These are phyloP conservation scores for Ophiocordyceps unilateralis DNA, from an alignment of 2,329 filamentous ascomycete genomes.

Conservation along the genomic window DNA sequence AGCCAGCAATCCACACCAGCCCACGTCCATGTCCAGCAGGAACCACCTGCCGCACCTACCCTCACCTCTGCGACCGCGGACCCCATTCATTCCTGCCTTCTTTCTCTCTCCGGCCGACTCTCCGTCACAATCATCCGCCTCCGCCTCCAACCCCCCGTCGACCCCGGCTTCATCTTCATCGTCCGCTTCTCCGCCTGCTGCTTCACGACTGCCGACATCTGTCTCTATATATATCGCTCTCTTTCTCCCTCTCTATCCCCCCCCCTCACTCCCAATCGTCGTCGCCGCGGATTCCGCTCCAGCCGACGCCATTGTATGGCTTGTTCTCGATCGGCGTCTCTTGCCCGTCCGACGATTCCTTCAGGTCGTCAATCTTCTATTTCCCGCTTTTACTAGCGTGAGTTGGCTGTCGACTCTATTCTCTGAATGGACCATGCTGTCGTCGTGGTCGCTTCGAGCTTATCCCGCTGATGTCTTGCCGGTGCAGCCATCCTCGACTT, in stretches of 20 bases:
- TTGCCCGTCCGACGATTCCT: not conserved
- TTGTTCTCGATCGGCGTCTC: not conserved
- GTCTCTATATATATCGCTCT: not conserved
- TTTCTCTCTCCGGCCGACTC: conserved; percentile 5
- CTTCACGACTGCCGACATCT: not conserved
- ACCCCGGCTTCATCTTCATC: not conserved
- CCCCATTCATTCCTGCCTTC: conserved; percentile 6
- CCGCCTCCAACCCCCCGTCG: no score
- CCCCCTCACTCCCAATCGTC: not conserved
- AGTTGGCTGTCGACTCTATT: not conserved
- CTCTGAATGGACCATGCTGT: not conserved
- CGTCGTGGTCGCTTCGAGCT: not conserved
- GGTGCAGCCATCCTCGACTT: no score
- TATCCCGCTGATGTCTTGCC: not conserved
- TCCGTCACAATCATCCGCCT: not conserved
- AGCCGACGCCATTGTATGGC: not conserved
- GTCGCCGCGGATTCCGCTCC: not conserved
- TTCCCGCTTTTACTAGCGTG: not conserved
- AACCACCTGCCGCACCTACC: conserved; percentile 9
- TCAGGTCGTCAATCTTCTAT: not conserved
- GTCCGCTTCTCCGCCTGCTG: not conserved
- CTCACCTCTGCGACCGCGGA: conserved; percentile 9
- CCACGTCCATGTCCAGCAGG: conserved; percentile 3
- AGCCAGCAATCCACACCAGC: not conserved
- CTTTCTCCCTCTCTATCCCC: not conserved